A percentile compares a stretch with the other conserved stretches of the same genome.
These are phyloP conservation scores for Cylindricascospora bacillispora DNA, from an alignment of 1,139 yeast species.

Conservation along the genomic window DNA sequence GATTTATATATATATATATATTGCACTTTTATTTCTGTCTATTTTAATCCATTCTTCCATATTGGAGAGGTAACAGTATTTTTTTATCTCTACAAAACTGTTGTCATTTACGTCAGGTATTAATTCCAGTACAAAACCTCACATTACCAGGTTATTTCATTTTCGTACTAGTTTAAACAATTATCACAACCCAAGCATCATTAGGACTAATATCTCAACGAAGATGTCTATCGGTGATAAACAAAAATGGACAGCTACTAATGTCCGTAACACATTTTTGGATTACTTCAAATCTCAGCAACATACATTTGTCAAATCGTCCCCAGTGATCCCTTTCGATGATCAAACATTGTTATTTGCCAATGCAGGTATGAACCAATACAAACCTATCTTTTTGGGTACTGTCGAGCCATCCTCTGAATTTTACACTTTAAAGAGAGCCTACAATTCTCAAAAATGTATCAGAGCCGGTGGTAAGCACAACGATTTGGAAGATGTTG, in stretches of 20 bases:
- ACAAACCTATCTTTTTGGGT: slow-evolving; percentile 91
- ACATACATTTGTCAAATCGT: slow-evolving; percentile 80
- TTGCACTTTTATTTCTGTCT: too few relatives aligned
- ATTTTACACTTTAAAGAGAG: slow-evolving; percentile 71
- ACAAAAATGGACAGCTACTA: slow-evolving; percentile 49
- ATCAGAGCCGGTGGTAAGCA: slow-evolving; percentile 99
- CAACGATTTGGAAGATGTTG: slow-evolving; percentile 96
- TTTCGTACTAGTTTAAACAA: neutral
- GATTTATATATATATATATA: too few relatives aligned
- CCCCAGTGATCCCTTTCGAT: slow-evolving; percentile 93
- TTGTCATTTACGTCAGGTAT: too few relatives aligned
- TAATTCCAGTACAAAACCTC: too few relatives aligned
- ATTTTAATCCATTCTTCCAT: too few relatives aligned
- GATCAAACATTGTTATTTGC: slow-evolving; percentile 94
- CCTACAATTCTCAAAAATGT: slow-evolving; percentile 93
- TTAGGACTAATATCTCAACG: too few relatives aligned
- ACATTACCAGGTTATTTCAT: too few relatives aligned
- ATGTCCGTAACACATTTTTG: slow-evolving; percentile 79
- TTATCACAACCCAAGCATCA: too few relatives aligned
- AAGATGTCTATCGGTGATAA: slow-evolving; percentile 25
- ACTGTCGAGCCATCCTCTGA: slow-evolving; percentile 92
- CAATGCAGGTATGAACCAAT: slow-evolving; percentile 98
- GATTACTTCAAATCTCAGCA: slow-evolving; percentile 57
- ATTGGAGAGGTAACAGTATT: too few relatives aligned
- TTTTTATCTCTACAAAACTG: too few relatives aligned